Base-by-base conservation (phyloP, 305 asterid genomes). In the Vinca major region DNA sequence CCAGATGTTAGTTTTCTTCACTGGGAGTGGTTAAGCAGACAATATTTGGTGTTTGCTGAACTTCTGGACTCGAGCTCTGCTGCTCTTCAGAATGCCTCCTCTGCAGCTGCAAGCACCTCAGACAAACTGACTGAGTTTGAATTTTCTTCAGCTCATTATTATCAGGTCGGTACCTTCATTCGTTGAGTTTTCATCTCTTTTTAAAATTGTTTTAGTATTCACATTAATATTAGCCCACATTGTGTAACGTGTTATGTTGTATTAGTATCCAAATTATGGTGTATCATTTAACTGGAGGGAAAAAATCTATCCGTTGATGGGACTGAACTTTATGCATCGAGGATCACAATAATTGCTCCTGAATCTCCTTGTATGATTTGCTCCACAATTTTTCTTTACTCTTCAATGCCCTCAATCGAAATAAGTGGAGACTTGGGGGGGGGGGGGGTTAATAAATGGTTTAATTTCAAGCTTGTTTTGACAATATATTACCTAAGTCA, bases 21-120 rank as follows among this genome's bases (percentile, higher is more conserved):
- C 56, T 93, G 97, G 96, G 96, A 90, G 78, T 93, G 99, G 99
- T 81, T 93, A 80, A 89, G 97, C 84, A 78, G 94, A 73, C 99
- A 93, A 73, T 87, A 80, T 78, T 78, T 93, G 76, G 95, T 86
- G 74, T 90, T 93, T 82, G 95, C 91, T 67, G 97, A 90, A 77
- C 83, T 93, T 58, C 76, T 93, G 82, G 99, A 93, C 78, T 85
- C 95, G 3, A 89, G 97, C 85, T 85, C 86, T 10, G 82, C 77
- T 69, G 80, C 74, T 76, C 64, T 65, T 72, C 78, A 74, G 58
- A 80, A 80, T 63, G 78, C 75, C 73, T 81, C 89, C 13, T 72
- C 78, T 65, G 72, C 73, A 77, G 78, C 65, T 68, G 74, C 88
- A 41, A 87, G 77, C 44, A 79, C 86, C 75, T 75, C 88, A 19